Evolutionary conservation across 129 eudicot species (phyloP).

Genomic region (Mikania micrantha): DNA sequence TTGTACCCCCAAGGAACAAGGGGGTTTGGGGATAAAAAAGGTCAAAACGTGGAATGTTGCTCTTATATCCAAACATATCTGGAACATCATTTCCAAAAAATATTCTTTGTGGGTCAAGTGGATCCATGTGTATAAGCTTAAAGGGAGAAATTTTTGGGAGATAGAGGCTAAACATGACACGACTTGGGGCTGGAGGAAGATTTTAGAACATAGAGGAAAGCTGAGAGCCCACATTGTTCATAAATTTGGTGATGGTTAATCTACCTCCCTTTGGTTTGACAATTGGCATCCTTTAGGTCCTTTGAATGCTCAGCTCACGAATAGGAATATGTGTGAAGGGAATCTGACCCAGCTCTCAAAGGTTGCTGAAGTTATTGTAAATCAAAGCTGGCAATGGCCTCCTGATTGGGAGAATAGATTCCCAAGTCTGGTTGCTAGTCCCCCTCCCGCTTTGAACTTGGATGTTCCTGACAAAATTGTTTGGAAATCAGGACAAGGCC

Average conservation of each 20-base stretch:
- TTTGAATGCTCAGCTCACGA: neutral
- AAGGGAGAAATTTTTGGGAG: neutral
- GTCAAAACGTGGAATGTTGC: neutral
- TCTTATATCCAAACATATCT: neutral
- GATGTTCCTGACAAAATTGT: too few relatives aligned
- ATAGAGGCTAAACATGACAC: too few relatives aligned
- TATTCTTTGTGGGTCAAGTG: neutral
- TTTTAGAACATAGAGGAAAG: neutral
- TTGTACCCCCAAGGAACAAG: neutral
- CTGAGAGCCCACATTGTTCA: neutral
- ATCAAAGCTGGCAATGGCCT: too few relatives aligned
- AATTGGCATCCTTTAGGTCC: neutral
- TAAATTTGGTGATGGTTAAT: neutral
- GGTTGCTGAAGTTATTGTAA: accelerated
- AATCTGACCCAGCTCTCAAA: too few relatives aligned
- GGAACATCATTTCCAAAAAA: neutral
- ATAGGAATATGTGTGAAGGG: neutral
- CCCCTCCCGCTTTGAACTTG: too few relatives aligned
- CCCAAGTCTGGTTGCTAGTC: too few relatives aligned
- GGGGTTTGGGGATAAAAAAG: neutral
- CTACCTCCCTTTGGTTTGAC: neutral
- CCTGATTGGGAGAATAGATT: too few relatives aligned
- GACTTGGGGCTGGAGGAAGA: neutral
- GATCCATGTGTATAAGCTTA: neutral
- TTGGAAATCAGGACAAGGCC: too few relatives aligned